Percentiles rank a stretch among this genome's conserved stretches.
Conservation (phyloP, 495 filamentous ascomycete species). For the Aspergillus kassunensis region DNA sequence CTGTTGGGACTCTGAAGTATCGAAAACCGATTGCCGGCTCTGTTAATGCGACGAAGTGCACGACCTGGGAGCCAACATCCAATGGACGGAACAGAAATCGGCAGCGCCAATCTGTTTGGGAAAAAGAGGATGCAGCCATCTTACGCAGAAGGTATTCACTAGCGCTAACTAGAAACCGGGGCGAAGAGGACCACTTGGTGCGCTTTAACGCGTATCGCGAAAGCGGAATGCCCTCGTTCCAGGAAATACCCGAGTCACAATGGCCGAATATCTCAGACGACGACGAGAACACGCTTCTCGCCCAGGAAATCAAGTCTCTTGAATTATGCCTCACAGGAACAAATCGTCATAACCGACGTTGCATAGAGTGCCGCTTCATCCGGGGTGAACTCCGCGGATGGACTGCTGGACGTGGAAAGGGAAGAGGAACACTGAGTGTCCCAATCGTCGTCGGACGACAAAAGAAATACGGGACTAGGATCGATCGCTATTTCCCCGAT, state of each 20-base stretch:
- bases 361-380: background rate
- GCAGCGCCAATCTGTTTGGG: too few relatives aligned
- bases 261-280: background rate
- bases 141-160: background rate
- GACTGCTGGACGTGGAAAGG: background rate
- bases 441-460: background rate
- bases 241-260: background rate
- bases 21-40: background rate
- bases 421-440: background rate
- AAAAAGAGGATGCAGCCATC: background rate
- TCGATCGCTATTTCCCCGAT: conserved; percentile 1
- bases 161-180: background rate
- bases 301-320: background rate
- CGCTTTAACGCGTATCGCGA: background rate
- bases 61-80: background rate
- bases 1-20: background rate
- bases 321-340: background rate
- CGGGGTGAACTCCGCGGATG: background rate
- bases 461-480: background rate
- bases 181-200: background rate
- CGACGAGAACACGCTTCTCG: background rate
- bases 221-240: background rate
- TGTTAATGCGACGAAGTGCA: background rate
- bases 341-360: background rate
- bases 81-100: too few relatives aligned